A percentile compares a stretch with the other conserved stretches of the same genome.
Conservation (phyloP, 495 filamentous ascomycete genomes). For the Oleoguttula mirabilis region DNA sequence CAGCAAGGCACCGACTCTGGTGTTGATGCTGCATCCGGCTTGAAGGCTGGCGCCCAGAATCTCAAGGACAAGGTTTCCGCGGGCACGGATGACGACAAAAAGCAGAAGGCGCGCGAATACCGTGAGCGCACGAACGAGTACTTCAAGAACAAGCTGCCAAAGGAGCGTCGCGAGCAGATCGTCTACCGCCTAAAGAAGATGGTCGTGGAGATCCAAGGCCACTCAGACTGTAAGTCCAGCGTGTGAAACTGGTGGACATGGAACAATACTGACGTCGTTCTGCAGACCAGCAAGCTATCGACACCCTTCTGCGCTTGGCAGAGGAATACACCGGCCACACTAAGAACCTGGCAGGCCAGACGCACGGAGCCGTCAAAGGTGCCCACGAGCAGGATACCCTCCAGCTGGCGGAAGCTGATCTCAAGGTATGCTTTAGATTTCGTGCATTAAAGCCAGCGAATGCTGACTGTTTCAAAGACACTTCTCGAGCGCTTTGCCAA, state of each 20-base stretch:
- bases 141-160: constrained; percentile 62
- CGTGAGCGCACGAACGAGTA: constrained; percentile 57
- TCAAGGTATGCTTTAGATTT: constrained; percentile 50
- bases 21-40: constrained; percentile 43
- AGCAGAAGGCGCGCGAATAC: constrained; percentile 44
- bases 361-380: constrained; percentile 55
- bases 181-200: constrained; percentile 96
- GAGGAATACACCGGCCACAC: constrained; percentile 76
- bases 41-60: constrained; percentile 36
- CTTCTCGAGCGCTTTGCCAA: constrained; percentile 95
- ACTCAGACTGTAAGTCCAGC: constrained; percentile 56
- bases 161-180: constrained; percentile 87
- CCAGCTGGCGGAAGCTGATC: constrained; percentile 59
- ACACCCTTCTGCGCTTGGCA: constrained; percentile 70
- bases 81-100: constrained; percentile 50
- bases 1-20: constrained; percentile 36
- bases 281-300: constrained; percentile 68
- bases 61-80: constrained; percentile 39
- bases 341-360: constrained; percentile 49
- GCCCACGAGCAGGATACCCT: constrained; percentile 50
- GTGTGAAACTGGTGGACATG: not conserved
- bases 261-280: constrained; percentile 13
- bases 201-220: constrained; percentile 87
- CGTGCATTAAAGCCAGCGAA: constrained; percentile 21
- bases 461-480: constrained; percentile 49